Conservation (phyloP, 2,329 filamentous ascomycete species). For the Sordariomycetes sp. region DNA sequence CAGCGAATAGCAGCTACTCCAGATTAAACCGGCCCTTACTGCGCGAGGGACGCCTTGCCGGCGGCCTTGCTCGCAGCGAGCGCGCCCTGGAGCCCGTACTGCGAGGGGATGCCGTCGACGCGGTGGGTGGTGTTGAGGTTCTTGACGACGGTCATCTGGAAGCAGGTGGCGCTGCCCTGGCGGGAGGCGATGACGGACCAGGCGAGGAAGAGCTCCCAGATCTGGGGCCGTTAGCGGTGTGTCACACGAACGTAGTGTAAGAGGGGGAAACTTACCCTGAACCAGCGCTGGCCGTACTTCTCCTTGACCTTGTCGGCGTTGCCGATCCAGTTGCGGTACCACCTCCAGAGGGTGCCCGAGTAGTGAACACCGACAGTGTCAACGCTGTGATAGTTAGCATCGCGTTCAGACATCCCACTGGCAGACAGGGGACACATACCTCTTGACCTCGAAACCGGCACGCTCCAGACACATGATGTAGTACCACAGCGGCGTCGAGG, state of each 20-base stretch:
- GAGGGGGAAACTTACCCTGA: constrained; percentile 53
- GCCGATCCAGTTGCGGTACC: constrained; percentile 97
- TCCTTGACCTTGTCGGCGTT: constrained; percentile 87
- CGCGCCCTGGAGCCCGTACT: constrained; percentile 60
- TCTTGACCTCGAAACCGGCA: constrained; percentile 75
- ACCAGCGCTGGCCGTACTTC: constrained; percentile 95
- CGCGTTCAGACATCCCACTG: not conserved
- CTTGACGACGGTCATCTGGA: constrained; percentile 79
- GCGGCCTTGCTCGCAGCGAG: constrained; percentile 17
- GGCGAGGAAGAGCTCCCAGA: constrained; percentile 87
- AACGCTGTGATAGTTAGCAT: constrained; percentile 28
- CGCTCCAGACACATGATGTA: constrained; percentile 78
- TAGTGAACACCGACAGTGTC: constrained; percentile 97
- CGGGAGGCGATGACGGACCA: constrained; percentile 76
- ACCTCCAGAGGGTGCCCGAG: constrained; percentile 90
- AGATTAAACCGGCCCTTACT: not conserved
- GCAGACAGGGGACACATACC: constrained; percentile 10
- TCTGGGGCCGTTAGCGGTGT: constrained; percentile 31
- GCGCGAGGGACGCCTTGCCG: constrained; percentile 2
- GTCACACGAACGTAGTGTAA: not conserved
- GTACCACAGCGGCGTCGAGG: constrained; percentile 83
- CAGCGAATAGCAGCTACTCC: not conserved
- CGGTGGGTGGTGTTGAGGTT: constrained; percentile 83
- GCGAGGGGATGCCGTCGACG: constrained; percentile 59
- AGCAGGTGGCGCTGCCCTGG: constrained; percentile 77